Conservation (phyloP, 257 asterid genomes). For the Galeopsis tetrahit region DNA sequence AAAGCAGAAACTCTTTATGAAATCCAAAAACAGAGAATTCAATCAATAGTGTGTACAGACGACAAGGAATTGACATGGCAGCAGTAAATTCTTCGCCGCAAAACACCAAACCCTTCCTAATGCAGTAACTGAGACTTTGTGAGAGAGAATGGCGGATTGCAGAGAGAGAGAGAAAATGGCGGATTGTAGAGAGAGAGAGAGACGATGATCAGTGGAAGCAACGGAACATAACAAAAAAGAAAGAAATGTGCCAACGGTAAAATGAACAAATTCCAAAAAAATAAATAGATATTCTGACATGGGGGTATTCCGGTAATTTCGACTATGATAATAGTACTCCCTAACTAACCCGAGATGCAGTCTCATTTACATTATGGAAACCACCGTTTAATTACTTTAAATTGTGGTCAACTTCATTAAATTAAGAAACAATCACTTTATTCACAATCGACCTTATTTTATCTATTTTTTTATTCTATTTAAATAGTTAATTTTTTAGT, state of each 20-base stretch:
- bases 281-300: not conserved
- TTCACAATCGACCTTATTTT: too few relatives aligned
- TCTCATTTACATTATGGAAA: too few relatives aligned
- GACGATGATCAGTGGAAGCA: constrained; percentile 21
- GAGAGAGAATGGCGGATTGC: constrained; percentile 8
- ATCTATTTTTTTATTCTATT: too few relatives aligned
- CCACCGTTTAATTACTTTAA: too few relatives aligned
- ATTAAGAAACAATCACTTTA: too few relatives aligned
- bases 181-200: not conserved
- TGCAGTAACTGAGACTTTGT: not conserved
- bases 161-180: constrained; percentile 19
- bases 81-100: constrained; percentile 27
- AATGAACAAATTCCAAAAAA: not conserved
- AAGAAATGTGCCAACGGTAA: constrained; percentile 26
- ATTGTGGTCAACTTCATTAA: too few relatives aligned
- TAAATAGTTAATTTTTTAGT: too few relatives aligned
- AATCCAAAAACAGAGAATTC: constrained; percentile 40
- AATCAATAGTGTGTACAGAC: not conserved
- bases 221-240: not conserved
- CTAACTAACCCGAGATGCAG: too few relatives aligned
- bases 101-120: not conserved
- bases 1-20: constrained; percentile 26
- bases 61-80: constrained; percentile 47
- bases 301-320: too few relatives aligned
- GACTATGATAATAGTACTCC: too few relatives aligned